Evolutionary conservation across 257 asterid genomes (phyloP).

Genomic region (Solanum chilense): DNA sequence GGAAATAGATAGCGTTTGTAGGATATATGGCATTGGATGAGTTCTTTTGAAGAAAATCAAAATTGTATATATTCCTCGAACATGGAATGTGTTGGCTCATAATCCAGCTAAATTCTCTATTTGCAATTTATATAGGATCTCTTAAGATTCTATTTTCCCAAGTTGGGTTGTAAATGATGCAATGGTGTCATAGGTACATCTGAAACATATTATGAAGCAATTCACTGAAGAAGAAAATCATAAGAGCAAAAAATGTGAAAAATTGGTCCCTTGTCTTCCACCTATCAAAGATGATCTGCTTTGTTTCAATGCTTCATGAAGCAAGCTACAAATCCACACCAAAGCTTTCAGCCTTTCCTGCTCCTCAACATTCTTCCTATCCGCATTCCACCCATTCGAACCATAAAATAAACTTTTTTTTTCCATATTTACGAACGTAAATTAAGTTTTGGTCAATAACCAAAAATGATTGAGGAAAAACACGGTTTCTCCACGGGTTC

Average conservation of each 20-base stretch:
- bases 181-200: background rate
- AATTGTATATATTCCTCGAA: background rate
- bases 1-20: background rate
- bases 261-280: background rate
- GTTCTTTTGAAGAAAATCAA: background rate
- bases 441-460: background rate
- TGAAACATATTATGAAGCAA: background rate
- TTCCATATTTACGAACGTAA: background rate
- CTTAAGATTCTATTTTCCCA: background rate
- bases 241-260: background rate
- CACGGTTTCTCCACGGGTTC: background rate
- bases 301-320: background rate
- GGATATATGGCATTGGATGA: background rate
- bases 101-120: background rate
- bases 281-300: background rate
- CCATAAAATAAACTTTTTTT: background rate
- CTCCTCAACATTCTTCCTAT: background rate
- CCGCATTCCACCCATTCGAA: background rate
- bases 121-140: background rate
- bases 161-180: background rate
- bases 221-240: background rate
- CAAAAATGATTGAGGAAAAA: background rate
- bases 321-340: background rate
- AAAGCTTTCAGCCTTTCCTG: background rate
- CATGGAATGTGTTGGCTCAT: background rate